Evolutionary conservation across 805 yeast genomes (phyloP).

Genomic region (Jamesozyma rosinii): DNA sequence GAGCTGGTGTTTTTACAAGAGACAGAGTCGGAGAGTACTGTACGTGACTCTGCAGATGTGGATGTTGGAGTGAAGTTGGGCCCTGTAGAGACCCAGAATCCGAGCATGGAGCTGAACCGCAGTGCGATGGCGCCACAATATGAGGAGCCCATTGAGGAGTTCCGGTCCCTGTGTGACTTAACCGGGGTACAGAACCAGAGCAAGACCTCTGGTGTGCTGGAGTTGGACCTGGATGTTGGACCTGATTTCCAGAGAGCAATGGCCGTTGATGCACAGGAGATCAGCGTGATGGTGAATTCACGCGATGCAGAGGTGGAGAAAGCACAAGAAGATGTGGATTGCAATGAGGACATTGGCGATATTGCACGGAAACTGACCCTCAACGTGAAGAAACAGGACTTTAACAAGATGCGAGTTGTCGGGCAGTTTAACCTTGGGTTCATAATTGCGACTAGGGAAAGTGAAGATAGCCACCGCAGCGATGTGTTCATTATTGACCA

Average conservation of each 20-base stretch:
- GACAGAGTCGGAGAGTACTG: constrained; percentile 1
- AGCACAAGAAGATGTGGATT: no score
- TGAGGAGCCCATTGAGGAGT: constrained; percentile 15
- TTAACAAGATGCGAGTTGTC: constrained; percentile 61
- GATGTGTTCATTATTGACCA: constrained; percentile 88
- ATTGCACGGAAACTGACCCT: constrained; percentile 54
- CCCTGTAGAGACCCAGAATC: no score
- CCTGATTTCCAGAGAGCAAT: constrained; percentile 1
- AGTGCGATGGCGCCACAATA: constrained; percentile 2
- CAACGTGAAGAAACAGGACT: constrained; percentile 63
- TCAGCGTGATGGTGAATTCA: neutral
- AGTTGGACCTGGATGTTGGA: constrained; percentile 1
- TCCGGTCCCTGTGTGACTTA: constrained; percentile 1
- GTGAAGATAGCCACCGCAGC: constrained; percentile 19
- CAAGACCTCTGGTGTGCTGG: neutral
- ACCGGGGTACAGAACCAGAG: neutral
- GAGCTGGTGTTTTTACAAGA: constrained; percentile 14
- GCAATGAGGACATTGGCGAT: constrained; percentile 36
- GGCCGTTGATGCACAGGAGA: neutral
- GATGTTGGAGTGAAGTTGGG: neutral
- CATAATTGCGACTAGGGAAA: constrained; percentile 57
- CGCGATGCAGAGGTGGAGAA: constrained; percentile 21
- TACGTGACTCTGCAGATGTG: neutral
- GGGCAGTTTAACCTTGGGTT: constrained; percentile 97
- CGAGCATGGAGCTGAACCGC: neutral